phyloP scores from a whole-genome alignment of 345 rosid species.

The Eucalyptus sideroxylon region DNA sequence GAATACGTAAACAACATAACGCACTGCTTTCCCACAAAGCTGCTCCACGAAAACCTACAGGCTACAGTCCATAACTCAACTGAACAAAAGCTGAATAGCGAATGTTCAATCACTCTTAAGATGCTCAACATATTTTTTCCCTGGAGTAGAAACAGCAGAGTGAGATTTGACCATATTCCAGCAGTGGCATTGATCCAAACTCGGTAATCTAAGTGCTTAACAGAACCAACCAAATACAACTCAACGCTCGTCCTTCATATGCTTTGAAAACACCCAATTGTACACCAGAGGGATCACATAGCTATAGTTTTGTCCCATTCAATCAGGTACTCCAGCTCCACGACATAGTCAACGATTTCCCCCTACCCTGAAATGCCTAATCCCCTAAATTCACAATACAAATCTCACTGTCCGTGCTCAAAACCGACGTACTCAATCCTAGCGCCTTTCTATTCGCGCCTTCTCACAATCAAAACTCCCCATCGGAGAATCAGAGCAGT shows the following conservation, averaged over 20 bases:
- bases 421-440: background rate
- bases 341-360: background rate
- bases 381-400: background rate
- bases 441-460: background rate
- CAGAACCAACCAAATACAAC: background rate
- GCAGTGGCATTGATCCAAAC: too few species aligned
- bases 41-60: too few species aligned
- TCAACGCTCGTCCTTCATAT: fast-evolving
- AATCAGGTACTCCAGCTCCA: background rate
- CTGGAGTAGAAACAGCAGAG: too few species aligned
- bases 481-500: too few species aligned
- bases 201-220: background rate
- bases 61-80: too few species aligned
- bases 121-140: too few species aligned
- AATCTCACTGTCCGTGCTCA: background rate
- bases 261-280: background rate
- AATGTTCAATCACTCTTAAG: too few species aligned
- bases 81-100: too few species aligned
- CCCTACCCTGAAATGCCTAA: background rate
- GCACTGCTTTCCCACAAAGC: too few species aligned
- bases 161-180: background rate
- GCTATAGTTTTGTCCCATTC: background rate
- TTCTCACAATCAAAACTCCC: background rate
- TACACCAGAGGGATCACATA: background rate
- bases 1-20: too few species aligned